These are phyloP conservation scores for Aureobasidium sp. DNA, from an alignment of 2,329 filamentous ascomycete species.

Conservation along the genomic window DNA sequence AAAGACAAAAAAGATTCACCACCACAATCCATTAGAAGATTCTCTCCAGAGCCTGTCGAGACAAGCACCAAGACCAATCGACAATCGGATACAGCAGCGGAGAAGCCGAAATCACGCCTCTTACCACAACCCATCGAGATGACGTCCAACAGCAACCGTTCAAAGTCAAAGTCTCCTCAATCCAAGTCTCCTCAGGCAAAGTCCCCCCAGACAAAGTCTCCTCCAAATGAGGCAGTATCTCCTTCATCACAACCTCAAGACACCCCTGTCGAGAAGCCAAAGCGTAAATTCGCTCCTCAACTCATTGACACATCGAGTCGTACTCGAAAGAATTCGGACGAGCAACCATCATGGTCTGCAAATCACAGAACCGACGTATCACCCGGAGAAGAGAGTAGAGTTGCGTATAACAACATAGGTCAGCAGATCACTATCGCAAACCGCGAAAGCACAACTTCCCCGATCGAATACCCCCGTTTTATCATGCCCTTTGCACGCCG, in stretches of 20 bases:
- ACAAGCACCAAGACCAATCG: constrained; percentile 23
- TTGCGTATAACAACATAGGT: constrained; percentile 9
- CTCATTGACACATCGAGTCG: constrained; percentile 74
- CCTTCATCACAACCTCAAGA: constrained; percentile 12
- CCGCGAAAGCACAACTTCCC: neutral
- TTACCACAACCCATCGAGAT: constrained; percentile 50
- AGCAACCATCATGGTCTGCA: constrained; percentile 54
- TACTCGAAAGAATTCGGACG: constrained; percentile 60
- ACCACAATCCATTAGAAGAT: constrained; percentile 21
- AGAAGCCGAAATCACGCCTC: constrained; percentile 7
- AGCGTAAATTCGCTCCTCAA: constrained; percentile 63
- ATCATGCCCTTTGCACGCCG: constrained; percentile 17
- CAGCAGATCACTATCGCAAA: neutral
- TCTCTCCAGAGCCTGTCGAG: constrained; percentile 30
- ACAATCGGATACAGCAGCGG: constrained; percentile 8
- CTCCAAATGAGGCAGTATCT: constrained; percentile 11
- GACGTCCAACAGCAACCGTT: constrained; percentile 53
- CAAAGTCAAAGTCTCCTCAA: constrained; percentile 16
- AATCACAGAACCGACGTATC: constrained; percentile 68
- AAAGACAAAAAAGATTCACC: constrained; percentile 17
- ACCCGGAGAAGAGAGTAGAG: constrained; percentile 35
- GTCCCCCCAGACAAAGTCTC: constrained; percentile 13
- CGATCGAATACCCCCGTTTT: neutral
- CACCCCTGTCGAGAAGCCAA: constrained; percentile 20
- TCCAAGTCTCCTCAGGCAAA: constrained; percentile 15